Conservation (phyloP, 2,329 filamentous ascomycete genomes). For the Monosporascus sp. region DNA sequence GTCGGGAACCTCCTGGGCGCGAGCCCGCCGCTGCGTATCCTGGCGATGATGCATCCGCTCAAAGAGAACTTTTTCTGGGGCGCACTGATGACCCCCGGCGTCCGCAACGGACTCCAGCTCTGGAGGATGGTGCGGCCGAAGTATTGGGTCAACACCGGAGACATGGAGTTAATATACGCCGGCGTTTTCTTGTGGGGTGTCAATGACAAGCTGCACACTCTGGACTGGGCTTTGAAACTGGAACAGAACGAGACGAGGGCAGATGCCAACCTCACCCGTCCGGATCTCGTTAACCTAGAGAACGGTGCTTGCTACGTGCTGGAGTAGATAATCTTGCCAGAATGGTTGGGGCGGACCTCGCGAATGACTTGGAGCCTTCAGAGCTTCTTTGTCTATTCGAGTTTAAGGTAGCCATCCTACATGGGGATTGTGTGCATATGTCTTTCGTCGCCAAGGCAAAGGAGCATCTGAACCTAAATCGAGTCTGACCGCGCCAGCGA, state of each 20-base stretch:
- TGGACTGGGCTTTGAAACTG: background rate
- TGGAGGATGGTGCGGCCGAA: constrained; percentile 1
- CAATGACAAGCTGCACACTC: background rate
- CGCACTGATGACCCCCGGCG: background rate
- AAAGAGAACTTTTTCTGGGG: constrained; percentile 7
- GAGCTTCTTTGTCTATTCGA: too few relatives aligned
- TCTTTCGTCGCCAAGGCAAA: too few relatives aligned
- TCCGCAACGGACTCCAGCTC: constrained; percentile 4
- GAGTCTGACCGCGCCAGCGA: too few relatives aligned
- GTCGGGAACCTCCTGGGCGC: constrained; percentile 3
- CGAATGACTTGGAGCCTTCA: too few relatives aligned
- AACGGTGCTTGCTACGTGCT: constrained; percentile 6
- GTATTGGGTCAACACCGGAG: constrained; percentile 8
- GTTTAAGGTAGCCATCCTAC: too few relatives aligned
- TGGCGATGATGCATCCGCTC: constrained; percentile 10
- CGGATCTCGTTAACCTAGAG: constrained; percentile 2
- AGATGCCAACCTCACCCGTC: background rate
- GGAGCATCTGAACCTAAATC: too few relatives aligned
- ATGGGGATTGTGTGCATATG: too few relatives aligned
- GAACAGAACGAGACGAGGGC: background rate
- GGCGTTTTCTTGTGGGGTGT: constrained; percentile 2
- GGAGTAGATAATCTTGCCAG: background rate
- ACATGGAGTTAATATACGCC: background rate
- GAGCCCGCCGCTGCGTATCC: background rate
- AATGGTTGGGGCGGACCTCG: too few relatives aligned